phyloP scores from a whole-genome alignment of 2,329 filamentous ascomycete species.

The Calonectria hawksworthii region DNA sequence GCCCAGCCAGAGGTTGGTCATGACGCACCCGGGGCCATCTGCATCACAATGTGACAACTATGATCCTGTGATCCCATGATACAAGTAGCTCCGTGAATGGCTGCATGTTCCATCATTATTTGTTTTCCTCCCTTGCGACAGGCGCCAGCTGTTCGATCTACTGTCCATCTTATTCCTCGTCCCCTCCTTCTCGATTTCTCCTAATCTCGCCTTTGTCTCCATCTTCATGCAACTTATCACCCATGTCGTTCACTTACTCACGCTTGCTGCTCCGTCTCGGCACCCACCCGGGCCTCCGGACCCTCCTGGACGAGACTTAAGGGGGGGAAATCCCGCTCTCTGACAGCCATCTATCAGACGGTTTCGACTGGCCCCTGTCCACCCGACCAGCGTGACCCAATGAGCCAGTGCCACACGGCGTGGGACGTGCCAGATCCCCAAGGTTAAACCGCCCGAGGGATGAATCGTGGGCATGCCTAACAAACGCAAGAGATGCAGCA shows the following conservation, averaged over 20 bases:
- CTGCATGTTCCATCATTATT: background rate
- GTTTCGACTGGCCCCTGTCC: slow-evolving; percentile 33
- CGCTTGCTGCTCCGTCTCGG: background rate
- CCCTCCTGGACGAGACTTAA: background rate
- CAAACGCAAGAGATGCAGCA: slow-evolving; percentile 19
- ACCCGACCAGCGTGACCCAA: slow-evolving; percentile 40
- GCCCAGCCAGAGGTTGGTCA: background rate
- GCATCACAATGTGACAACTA: slow-evolving; percentile 21
- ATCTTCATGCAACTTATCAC: slow-evolving; percentile 25
- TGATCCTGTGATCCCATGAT: slow-evolving; percentile 22
- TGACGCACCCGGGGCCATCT: slow-evolving; percentile 4
- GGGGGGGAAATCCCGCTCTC: slow-evolving; percentile 5
- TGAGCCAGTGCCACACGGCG: slow-evolving; percentile 46
- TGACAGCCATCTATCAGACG: slow-evolving; percentile 26
- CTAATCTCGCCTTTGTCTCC: slow-evolving; percentile 11
- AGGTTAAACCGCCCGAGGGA: slow-evolving; percentile 22
- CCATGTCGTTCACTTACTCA: slow-evolving; percentile 20
- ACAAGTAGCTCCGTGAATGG: slow-evolving; percentile 1
- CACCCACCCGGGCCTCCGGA: slow-evolving; percentile 16
- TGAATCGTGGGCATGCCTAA: slow-evolving; percentile 14
- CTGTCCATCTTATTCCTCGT: background rate
- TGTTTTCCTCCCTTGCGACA: background rate
- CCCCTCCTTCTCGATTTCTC: background rate
- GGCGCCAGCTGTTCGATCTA: background rate
- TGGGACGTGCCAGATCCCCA: slow-evolving; percentile 35